Evolutionary conservation across 306 rosid genomes (phyloP), one percentile per base, ranked within the genome.

Genomic region (Prunus persica): DNA sequence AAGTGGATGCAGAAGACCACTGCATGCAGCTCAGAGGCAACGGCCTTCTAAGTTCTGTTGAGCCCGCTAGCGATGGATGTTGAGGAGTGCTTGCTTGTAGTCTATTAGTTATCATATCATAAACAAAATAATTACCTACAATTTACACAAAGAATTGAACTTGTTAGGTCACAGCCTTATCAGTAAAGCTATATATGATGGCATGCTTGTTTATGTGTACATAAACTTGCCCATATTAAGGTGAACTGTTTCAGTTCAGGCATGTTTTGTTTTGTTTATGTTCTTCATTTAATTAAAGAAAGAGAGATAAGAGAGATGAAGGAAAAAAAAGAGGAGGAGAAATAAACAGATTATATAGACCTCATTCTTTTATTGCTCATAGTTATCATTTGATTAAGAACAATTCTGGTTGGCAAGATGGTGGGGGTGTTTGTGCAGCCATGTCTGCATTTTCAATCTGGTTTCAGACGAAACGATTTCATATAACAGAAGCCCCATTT

Each of bases 1-100:
- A 93, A 72, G 91, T 78, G 43, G 98, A 93, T 68, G 98, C 98
- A 28, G 98, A 93, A 81, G 98, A 93, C 22, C 98, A 93, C 81
- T 93, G 98, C 84, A 87, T 81, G 96, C 97, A 93, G 75, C 80
- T 93, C 24, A 83, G 98, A 88, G 98, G 98, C 80, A 93, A 87
- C 75, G 98, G 98, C 46, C 98, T 93, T 78, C 73, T 88, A 25
- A 93, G 98, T 73, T 81, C 98, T 57, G 87, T 93, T 38, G 98
- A 93, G 77, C 98, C 98, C 14, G 98, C 91, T 20, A 83, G 91
- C 72, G 93, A 89, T 69, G 92, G 92, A 22, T 89, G 97, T 45
- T 90, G 79, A 90, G 22, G 50, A 41, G 50, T 32, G 49, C 49
- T 38, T 65, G 62, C 61, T 57, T n/a, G 63, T 38, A 57, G 62